phyloP scores from a whole-genome alignment of 495 filamentous ascomycete genomes.

The Annulohypoxylon stygium region DNA sequence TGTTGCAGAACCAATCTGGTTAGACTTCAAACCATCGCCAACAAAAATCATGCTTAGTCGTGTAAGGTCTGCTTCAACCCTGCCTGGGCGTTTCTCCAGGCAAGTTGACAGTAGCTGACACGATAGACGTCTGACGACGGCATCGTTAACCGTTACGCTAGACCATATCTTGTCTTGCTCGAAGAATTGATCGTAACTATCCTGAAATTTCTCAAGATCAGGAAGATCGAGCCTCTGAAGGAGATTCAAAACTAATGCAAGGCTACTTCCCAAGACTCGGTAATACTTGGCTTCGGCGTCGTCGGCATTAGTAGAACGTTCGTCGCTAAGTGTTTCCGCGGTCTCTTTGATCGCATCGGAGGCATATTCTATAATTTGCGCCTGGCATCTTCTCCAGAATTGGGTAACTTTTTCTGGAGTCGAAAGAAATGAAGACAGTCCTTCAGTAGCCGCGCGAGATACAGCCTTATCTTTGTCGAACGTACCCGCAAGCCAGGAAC shows the following conservation, averaged over 20 bases:
- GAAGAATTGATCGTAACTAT: constrained; percentile 69
- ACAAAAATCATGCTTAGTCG: constrained; percentile 75
- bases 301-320: constrained; percentile 83
- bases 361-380: constrained; percentile 82
- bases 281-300: constrained; percentile 87
- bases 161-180: constrained; percentile 77
- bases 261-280: constrained; percentile 77
- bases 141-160: constrained; percentile 74
- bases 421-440: constrained; percentile 77
- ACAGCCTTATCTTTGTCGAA: constrained; percentile 86
- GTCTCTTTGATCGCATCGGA: constrained; percentile 84
- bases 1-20: constrained; percentile 78
- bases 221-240: constrained; percentile 60
- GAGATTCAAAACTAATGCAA: constrained; percentile 69
- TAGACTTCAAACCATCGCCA: constrained; percentile 72
- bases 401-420: constrained; percentile 80
- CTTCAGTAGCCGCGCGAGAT: constrained; percentile 78
- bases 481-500: constrained; percentile 87
- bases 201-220: constrained; percentile 65
- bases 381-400: constrained; percentile 83
- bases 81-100: constrained; percentile 68
- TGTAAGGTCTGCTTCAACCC: constrained; percentile 66
- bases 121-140: constrained; percentile 75
- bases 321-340: constrained; percentile 84
- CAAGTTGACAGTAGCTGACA: constrained; percentile 75